Evolutionary conservation across 129 eudicot species (phyloP), one percentile per base, ranked within the genome.

Genomic region (Flaveria sonorensis): DNA sequence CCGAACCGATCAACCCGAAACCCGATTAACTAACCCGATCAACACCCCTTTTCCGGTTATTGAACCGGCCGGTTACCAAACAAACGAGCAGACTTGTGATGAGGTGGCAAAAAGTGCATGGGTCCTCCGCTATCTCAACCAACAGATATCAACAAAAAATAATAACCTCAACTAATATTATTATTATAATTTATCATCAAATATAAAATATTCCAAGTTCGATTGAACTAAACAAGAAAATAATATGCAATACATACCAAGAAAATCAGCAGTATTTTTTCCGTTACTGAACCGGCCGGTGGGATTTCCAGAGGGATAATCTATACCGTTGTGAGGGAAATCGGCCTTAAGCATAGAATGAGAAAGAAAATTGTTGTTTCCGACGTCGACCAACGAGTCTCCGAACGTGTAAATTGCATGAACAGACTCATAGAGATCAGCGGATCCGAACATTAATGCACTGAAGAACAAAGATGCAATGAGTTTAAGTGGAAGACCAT

Each of bases 241-340:
- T 43, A 45, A 28, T 28, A 3, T 3, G 32, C 32, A 4, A 6
- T 62, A 65, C 6, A 1, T 92, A 92, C 97, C 96, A 21, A 87
- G 28, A 73, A 92, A 83, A 73, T 92, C 97, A 39, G 96, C 97
- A 23, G 92, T 85, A 76, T 92, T 92, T 63, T 87, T 92, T 81
- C 97, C 97, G 21, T 92, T 92, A 78, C 84, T 74, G 61, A 89
- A 92, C 20, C 97, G 85, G 8, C 96, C 97, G 15, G 97, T 92
- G 15, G 97, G 28, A 79, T 83, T 81, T 48, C 73, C 36, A 28
- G 77, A 79, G 6, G 97, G 87, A 65, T 43, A 92, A 69, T 92
- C 97, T 4, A 89, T 15, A 14, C 92, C 97, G 36, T 92, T 87
- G 84, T 86, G 81, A 7, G 93, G 96, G 63, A 89, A 85, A 77